Conservation (phyloP, 192 early-diverging fungal genomes). For the Coemansia sp. region DNA sequence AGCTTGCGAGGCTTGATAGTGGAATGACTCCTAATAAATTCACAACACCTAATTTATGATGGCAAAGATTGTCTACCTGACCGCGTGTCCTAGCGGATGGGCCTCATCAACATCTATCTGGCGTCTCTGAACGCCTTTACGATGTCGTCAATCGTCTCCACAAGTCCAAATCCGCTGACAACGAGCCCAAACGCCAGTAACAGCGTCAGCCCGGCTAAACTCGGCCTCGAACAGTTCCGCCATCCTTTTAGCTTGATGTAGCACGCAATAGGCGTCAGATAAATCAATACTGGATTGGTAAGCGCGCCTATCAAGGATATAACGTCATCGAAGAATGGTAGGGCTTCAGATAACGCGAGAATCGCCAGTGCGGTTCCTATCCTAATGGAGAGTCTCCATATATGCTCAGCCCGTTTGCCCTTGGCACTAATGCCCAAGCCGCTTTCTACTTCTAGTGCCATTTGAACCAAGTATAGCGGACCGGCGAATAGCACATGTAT, state of each 20-base stretch:
- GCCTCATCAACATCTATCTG: background rate
- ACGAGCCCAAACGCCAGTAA: slow-evolving; percentile 57
- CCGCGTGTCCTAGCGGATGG: background rate
- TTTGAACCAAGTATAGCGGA: slow-evolving; percentile 69
- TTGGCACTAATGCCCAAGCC: slow-evolving; percentile 57
- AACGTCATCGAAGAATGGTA: slow-evolving; percentile 75
- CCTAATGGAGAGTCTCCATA: slow-evolving; percentile 56
- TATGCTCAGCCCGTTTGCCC: slow-evolving; percentile 45
- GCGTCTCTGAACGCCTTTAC: slow-evolving; percentile 30
- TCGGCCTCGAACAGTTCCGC: slow-evolving; percentile 38
- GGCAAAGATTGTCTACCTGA: background rate
- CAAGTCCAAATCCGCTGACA: slow-evolving; percentile 63
- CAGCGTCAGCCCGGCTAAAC: slow-evolving; percentile 17
- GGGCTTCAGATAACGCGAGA: slow-evolving; percentile 58
- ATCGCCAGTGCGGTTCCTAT: slow-evolving; percentile 54
- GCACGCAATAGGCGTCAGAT: slow-evolving; percentile 71
- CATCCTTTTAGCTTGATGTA: slow-evolving; percentile 67
- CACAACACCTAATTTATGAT: background rate
- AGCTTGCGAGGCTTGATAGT: background rate
- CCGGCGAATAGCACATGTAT: slow-evolving; percentile 73
- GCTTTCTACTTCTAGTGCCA: slow-evolving; percentile 57
- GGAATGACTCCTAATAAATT: background rate
- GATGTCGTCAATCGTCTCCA: slow-evolving; percentile 60
- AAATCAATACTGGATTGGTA: slow-evolving; percentile 67
- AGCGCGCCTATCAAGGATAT: slow-evolving; percentile 72